Evolutionary conservation across 192 early-diverging fungal genomes (phyloP).

Genomic region (Geranomyces variabilis): DNA sequence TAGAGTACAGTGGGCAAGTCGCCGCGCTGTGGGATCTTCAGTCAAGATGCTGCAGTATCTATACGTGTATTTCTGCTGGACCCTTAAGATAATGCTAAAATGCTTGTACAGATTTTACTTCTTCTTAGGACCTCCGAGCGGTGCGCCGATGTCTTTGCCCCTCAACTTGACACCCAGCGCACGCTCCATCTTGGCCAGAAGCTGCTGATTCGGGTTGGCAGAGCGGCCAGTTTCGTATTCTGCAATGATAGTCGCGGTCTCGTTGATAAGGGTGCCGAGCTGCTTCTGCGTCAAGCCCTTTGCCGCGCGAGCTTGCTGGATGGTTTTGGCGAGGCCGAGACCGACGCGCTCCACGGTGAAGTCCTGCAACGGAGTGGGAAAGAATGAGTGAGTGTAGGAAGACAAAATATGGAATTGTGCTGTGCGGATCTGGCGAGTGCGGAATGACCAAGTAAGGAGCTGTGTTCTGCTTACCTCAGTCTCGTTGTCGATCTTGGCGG

Average conservation of each 20-base stretch:
- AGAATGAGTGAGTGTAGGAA: background rate
- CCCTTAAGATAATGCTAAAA: too few relatives aligned
- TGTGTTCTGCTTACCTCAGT: conserved; percentile 66
- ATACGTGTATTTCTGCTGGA: too few relatives aligned
- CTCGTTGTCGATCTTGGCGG: conserved; percentile 86
- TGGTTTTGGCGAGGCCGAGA: conserved; percentile 76
- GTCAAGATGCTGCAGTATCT: too few relatives aligned
- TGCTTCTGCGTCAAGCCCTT: conserved; percentile 87
- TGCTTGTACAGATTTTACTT: background rate
- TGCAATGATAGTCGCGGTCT: conserved; percentile 87
- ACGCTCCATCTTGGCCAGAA: conserved; percentile 87
- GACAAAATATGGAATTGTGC: background rate
- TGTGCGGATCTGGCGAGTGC: conserved; percentile 4
- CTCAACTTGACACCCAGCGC: conserved; percentile 85
- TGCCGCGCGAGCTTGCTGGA: conserved; percentile 76
- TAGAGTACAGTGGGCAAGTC: too few relatives aligned
- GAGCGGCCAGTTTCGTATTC: conserved; percentile 87
- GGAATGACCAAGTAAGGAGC: background rate
- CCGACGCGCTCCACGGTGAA: conserved; percentile 63
- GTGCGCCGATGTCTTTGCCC: conserved; percentile 63
- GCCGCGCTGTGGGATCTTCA: too few relatives aligned
- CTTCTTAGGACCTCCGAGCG: conserved; percentile 30
- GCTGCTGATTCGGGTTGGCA: conserved; percentile 87
- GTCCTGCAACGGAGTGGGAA: conserved; percentile 33
- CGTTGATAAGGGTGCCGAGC: conserved; percentile 84